Conservation (phyloP, 768 basidiomycete species). For the Paxillus rubicundulus region DNA sequence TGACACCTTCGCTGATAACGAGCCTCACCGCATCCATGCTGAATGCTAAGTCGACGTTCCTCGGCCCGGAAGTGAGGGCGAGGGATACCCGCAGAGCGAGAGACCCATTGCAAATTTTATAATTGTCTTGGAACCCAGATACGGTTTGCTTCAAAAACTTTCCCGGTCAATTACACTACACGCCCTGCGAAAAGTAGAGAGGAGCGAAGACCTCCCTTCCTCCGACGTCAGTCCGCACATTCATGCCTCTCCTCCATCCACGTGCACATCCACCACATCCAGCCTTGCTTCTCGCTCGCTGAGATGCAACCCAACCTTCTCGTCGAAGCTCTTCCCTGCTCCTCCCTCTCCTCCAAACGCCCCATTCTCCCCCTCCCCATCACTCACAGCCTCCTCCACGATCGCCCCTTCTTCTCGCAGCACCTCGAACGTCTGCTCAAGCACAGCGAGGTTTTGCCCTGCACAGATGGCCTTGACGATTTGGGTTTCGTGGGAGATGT, state of each 20-base stretch:
- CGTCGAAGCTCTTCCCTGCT: constrained; percentile 35
- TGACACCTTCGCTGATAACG: too few species aligned
- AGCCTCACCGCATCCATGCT: too few species aligned
- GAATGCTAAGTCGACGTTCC: too few species aligned
- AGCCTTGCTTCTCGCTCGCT: constrained; percentile 4
- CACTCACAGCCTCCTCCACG: constrained; percentile 58
- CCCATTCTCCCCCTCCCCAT: constrained; percentile 26
- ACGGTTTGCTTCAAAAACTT: too few species aligned
- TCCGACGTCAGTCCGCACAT: background rate
- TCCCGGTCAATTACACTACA: too few species aligned
- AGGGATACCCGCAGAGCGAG: too few species aligned
- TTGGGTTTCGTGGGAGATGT: constrained; percentile 64
- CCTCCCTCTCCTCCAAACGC: constrained; percentile 10
- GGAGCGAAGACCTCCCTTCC: background rate
- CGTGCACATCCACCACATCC: constrained; percentile 18
- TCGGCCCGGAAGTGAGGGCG: too few species aligned
- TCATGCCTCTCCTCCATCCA: constrained; percentile 11
- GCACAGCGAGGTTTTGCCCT: constrained; percentile 76
- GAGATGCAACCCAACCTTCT: constrained; percentile 39
- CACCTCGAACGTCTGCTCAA: constrained; percentile 55
- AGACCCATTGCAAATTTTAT: too few species aligned
- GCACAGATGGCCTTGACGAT: constrained; percentile 77
- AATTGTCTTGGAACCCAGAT: too few species aligned
- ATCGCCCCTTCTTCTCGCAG: constrained; percentile 64
- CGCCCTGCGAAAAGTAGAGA: background rate